Percentiles rank a stretch among this genome's conserved stretches.
Evolutionary conservation across 2,329 filamentous ascomycete genomes (phyloP).

Genomic region (Fusarium xyrophilum): DNA sequence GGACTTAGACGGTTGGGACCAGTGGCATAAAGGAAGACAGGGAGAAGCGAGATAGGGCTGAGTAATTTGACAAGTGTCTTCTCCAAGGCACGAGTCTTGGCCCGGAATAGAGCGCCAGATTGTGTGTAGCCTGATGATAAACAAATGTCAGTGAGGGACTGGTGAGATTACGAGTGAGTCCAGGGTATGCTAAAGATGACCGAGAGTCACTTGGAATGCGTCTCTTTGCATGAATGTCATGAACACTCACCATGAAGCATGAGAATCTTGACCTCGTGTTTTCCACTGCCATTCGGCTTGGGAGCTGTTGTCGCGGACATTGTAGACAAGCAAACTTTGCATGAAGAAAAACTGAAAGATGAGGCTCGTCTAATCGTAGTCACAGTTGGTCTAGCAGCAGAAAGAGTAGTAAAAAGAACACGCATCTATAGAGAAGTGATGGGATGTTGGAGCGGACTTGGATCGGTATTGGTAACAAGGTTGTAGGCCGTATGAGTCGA

Average conservation of each 20-base stretch:
- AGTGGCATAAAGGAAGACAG: slow-evolving; percentile 71
- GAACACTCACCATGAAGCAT: slow-evolving; percentile 72
- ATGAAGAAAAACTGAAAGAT: slow-evolving; percentile 6
- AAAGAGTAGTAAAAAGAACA: slow-evolving; percentile 18
- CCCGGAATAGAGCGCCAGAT: slow-evolving; percentile 82
- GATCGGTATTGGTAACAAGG: background rate
- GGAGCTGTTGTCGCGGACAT: slow-evolving; percentile 39
- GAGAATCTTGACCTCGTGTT: slow-evolving; percentile 69
- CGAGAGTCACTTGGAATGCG: background rate
- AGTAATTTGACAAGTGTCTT: slow-evolving; percentile 81
- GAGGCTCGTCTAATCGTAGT: slow-evolving; percentile 15
- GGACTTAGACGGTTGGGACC: slow-evolving; percentile 69
- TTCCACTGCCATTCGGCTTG: slow-evolving; percentile 48
- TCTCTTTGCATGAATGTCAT: background rate
- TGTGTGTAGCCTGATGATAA: slow-evolving; percentile 77
- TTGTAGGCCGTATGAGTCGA: slow-evolving; percentile 35
- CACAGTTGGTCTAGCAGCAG: slow-evolving; percentile 26
- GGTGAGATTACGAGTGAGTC: background rate
- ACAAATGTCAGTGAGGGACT: slow-evolving; percentile 11
- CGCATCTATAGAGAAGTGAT: slow-evolving; percentile 32
- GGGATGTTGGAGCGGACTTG: background rate
- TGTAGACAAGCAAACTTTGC: slow-evolving; percentile 22
- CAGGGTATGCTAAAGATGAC: background rate
- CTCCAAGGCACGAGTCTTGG: slow-evolving; percentile 86
- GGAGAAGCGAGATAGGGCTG: slow-evolving; percentile 60